Evolutionary conservation across 2,329 filamentous ascomycete species (phyloP), one percentile per base, ranked within the genome.

Genomic region (Aspergillus puulaauensis): DNA sequence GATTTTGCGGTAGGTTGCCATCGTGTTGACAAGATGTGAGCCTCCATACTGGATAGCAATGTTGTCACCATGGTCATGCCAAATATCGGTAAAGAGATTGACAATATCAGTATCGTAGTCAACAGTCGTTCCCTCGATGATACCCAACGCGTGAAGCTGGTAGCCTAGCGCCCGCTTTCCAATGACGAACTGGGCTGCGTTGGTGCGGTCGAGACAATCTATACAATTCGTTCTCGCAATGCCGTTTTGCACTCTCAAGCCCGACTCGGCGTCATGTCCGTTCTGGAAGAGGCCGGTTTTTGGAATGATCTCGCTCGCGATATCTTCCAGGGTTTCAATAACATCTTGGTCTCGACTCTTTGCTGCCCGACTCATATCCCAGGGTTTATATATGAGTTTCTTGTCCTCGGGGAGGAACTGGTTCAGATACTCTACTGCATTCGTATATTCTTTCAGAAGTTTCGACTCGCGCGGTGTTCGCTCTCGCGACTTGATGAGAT

Each of bases 1-100:
- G 73, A 97, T 96, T 76, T 98, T 98, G 57, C 95, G 90, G 73
- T 99, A 99, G 4, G 95, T 99, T 64, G 96, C 93, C 93, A 99
- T 98, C 0, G 95, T 99, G 72, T 99, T 99, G 67, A 99, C 95
- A 0, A 99, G 83, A 74, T 99, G 95, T 2, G 93, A 98, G 9
- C 95, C 95, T 56, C 95, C 95, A 67, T 99, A 99, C 72, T 99
- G 95, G 54, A 98, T 90, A 1, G 95, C 95, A 68, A 99, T 98
- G 4, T 93, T 97, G 73, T 99, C 95, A 57, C 95, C 95, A 70
- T 99, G 95, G 65, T 96, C 92, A 73, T 98, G 93, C 77, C 93
- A 96, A 93, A 99, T 98, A 68, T 96, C 90, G 1, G 95, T 98
- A 67, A 99, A 97, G 9, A 97, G 84, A 66, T 98, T 96, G 57